Base-by-base conservation (phyloP, 805 yeast genomes). In the Zygoascus biomembranicola region DNA sequence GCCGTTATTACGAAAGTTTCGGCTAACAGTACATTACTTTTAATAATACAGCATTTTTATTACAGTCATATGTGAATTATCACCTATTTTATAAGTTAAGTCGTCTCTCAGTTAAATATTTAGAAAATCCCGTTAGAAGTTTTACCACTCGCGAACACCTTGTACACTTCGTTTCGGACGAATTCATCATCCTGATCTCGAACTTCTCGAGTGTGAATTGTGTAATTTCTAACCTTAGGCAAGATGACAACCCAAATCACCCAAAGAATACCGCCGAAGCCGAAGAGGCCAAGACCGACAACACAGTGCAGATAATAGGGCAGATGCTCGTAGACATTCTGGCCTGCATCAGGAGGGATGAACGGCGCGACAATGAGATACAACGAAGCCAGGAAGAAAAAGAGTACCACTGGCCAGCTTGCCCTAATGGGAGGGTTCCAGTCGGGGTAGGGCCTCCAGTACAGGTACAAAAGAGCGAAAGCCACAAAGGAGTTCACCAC, bases 241-340 rank as follows among this genome's bases (percentile, higher is more conserved):
- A 84, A 66, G 1, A 82, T 49, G 54, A 69, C 69, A 43, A 81
- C 74, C 85, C 88, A 82, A 16, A 81, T 63, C 8, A 81, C 55
- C 85, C 89, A 87, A 71, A 85, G 87, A 0, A 76, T 59, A n/a
- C 55, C 59, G 9, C 69, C 69, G 57, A 88, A 92, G 49, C 81
- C 65, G 13, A 75, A 84, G 47, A 87, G 74, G 59, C 85, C 90
- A 82, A 89, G 78, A 11, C 90, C 83, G n/a, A 85, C 87, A 49
- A 86, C 94, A 65, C 89, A 82, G 66, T 85, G 90, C 53, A 82
- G 75, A 76, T 81, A 87, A 71, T 87, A 87, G 31, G 95, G 95
- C 62, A 87, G 71, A 49, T 66, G 59, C n/a, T 79, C 68, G 73
- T 87, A 87, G 52, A 87, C 90, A 39, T 77, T 73, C 69, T 85